phyloP scores from a whole-genome alignment of 352 stramenopile genomes.

The Blastocystis sp. region DNA sequence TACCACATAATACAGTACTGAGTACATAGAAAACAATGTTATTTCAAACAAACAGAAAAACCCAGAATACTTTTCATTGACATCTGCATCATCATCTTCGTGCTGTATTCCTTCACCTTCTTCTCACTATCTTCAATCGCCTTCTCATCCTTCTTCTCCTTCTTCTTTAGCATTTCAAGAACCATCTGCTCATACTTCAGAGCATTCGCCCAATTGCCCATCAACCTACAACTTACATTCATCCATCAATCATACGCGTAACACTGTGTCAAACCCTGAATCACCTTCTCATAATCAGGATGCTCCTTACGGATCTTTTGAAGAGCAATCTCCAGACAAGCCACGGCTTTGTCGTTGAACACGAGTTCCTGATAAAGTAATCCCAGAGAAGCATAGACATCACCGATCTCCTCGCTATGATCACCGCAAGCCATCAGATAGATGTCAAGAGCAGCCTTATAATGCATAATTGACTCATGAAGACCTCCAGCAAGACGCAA shows the following conservation, averaged over 20 bases:
- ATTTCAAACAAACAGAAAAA: slow-evolving; percentile 38
- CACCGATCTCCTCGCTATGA: slow-evolving; percentile 36
- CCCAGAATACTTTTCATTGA: slow-evolving; percentile 63
- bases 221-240: slow-evolving; percentile 9
- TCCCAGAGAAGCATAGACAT: slow-evolving; percentile 38
- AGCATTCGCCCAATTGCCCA: background rate
- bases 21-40: background rate
- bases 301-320: background rate
- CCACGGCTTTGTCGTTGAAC: slow-evolving; percentile 20
- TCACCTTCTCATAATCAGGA: background rate
- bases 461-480: slow-evolving; percentile 57
- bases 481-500: background rate
- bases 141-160: slow-evolving; percentile 10
- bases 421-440: slow-evolving; percentile 57
- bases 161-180: slow-evolving; percentile 10
- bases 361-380: slow-evolving; percentile 26
- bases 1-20: background rate
- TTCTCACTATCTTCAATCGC: background rate
- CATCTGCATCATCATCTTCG: slow-evolving; percentile 55
- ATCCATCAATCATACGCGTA: slow-evolving; percentile 3
- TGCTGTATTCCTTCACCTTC: slow-evolving; percentile 52
- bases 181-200: slow-evolving; percentile 53
- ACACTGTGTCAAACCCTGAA: slow-evolving; percentile 22
- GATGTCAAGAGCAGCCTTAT: slow-evolving; percentile 19
- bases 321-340: slow-evolving; percentile 13